Evolutionary conservation across 495 filamentous ascomycete species (phyloP), one percentile per base, ranked within the genome.

Genomic region (Lasiosphaeriaceae sp.): DNA sequence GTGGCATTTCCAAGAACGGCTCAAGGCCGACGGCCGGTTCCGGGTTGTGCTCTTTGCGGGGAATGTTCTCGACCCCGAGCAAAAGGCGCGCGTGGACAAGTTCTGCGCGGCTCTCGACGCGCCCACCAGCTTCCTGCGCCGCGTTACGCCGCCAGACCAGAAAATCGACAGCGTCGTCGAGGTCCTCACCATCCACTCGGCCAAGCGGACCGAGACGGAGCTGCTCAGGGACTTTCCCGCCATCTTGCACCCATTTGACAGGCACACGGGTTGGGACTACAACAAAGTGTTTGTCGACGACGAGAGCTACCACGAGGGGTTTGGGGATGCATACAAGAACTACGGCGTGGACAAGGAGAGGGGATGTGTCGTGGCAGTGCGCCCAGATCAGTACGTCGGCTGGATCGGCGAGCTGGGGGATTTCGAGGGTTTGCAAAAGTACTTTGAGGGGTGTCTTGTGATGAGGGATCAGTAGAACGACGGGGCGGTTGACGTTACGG

Each of bases 221-320:
- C 75, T 88, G 59, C 62, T 78, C 16, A 57, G 68, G 45, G 82
- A 87, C 50, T 75, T 88, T 11, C 85, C 83, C 1, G 68, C 71
- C 1, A 71, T 84, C 16, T 66, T 86, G 51, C 83, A 84, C 62
- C 75, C 82, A 7, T 82, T 77, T 51, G 78, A 82, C 17, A 71
- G 81, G 57, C 77, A 79, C 59, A 65, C 68, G 0, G 86, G 86
- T 11, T 87, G 84, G 73, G 85, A 86, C 57, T 89, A 87, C 52
- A 75, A 79, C 35, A 84, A 84, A 61, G 76, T 89, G 12, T 88
- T 82, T 66, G 84, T 80, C 19, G 87, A 90, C 63, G 83, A 83
- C 58, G 69, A 63, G 56, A 80, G 74, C 39, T 79, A 81, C 57
- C 80, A 86, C 64, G 78, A 86, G 53, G 80, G 77, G 0, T 73